phyloP scores from a whole-genome alignment of 2,329 filamentous ascomycete species.

The Neofusicoccum parvum region DNA sequence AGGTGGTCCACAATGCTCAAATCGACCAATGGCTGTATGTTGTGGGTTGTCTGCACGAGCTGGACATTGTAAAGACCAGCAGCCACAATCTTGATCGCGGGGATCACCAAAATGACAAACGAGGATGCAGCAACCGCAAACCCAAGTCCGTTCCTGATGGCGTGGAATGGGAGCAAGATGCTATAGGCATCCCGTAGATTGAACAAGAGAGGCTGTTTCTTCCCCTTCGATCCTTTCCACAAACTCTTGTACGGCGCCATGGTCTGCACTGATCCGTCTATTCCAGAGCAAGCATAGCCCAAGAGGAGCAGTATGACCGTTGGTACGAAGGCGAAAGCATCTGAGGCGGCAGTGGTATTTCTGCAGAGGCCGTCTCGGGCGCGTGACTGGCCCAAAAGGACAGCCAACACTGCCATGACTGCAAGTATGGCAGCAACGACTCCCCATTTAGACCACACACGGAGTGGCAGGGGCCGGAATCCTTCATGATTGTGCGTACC shows the following conservation, averaged over 20 bases:
- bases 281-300: slow-evolving; percentile 8
- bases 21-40: slow-evolving; percentile 5
- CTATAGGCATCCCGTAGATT: slow-evolving; percentile 1
- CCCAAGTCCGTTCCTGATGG: neutral
- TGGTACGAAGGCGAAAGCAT: slow-evolving; percentile 7
- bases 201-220: slow-evolving; percentile 15
- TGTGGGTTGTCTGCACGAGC: neutral
- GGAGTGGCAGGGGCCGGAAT: slow-evolving; percentile 1
- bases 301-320: slow-evolving; percentile 4
- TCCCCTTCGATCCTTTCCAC: neutral
- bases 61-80: slow-evolving; percentile 6
- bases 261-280: neutral
- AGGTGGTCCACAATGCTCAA: slow-evolving; percentile 5
- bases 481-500: neutral
- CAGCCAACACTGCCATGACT: slow-evolving; percentile 1
- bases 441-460: slow-evolving; percentile 1
- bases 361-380: slow-evolving; percentile 5
- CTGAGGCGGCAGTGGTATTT: neutral
- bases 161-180: neutral
- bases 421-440: neutral
- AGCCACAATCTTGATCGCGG: slow-evolving; percentile 15
- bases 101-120: slow-evolving; percentile 4
- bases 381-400: neutral
- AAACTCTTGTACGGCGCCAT: slow-evolving; percentile 17
- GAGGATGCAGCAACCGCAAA: slow-evolving; percentile 3